These are phyloP conservation scores for Chrysoporthe austroafricana DNA, from an alignment of 2,329 filamentous ascomycete genomes.

Conservation along the genomic window DNA sequence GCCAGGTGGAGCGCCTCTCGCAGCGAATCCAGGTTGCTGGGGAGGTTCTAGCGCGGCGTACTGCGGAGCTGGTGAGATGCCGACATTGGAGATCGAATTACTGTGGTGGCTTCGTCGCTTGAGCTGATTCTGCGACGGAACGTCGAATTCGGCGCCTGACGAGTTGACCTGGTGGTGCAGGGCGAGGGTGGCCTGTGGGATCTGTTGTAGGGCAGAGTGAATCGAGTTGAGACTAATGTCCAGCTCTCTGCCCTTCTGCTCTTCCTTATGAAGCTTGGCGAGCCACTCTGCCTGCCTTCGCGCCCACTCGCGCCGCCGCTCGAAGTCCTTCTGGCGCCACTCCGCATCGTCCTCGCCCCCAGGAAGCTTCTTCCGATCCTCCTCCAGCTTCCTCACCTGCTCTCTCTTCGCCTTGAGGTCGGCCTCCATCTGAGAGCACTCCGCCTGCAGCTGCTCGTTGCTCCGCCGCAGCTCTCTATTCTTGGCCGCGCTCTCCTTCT, in stretches of 20 bases:
- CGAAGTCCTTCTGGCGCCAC: slow-evolving; percentile 54
- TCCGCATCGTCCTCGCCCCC: slow-evolving; percentile 65
- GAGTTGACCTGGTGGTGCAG: slow-evolving; percentile 52
- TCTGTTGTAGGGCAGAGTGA: slow-evolving; percentile 49
- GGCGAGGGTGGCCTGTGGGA: slow-evolving; percentile 37
- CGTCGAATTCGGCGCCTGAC: slow-evolving; percentile 53
- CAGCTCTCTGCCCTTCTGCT: slow-evolving; percentile 50
- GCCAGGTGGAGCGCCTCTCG: slow-evolving; percentile 41
- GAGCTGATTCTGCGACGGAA: slow-evolving; percentile 43
- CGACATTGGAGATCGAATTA: slow-evolving; percentile 49
- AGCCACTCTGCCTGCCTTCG: slow-evolving; percentile 58
- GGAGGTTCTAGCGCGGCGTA: slow-evolving; percentile 38
- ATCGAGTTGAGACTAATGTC: slow-evolving; percentile 53
- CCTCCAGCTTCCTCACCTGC: slow-evolving; percentile 75
- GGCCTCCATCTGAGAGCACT: slow-evolving; percentile 68
- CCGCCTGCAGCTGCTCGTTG: slow-evolving; percentile 66
- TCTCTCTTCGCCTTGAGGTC: slow-evolving; percentile 73
- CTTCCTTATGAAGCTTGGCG: slow-evolving; percentile 50
- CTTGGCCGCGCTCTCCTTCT: slow-evolving; percentile 55
- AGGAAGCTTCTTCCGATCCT: slow-evolving; percentile 66
- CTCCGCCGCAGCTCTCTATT: slow-evolving; percentile 56
- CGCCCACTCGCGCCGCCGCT: slow-evolving; percentile 61
- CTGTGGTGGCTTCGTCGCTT: slow-evolving; percentile 54
- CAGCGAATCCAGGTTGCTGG: slow-evolving; percentile 19
- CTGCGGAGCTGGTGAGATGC: slow-evolving; percentile 46